These are phyloP conservation scores for Dryas octopetala DNA, from an alignment of 306 rosid species.

Conservation along the genomic window DNA sequence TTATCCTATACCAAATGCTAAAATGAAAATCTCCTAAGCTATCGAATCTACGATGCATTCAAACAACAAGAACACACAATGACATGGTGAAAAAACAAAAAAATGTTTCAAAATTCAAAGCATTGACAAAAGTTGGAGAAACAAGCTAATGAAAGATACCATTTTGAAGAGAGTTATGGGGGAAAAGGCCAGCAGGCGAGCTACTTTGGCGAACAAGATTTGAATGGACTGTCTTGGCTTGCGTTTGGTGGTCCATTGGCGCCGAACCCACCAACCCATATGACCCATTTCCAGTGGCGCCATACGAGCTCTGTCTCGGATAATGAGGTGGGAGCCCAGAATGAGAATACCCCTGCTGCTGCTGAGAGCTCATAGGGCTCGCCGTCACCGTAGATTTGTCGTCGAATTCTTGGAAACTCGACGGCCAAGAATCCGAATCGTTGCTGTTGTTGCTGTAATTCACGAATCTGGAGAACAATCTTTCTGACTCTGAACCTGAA, in stretches of 20 bases:
- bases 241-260: slow-evolving; percentile 36
- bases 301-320: slow-evolving; percentile 56
- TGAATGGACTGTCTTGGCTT: slow-evolving; percentile 31
- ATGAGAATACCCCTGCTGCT: slow-evolving; percentile 40
- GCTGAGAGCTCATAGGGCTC: slow-evolving; percentile 42
- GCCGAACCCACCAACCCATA: slow-evolving; percentile 50
- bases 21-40: not conserved
- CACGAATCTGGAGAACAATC: slow-evolving; percentile 45
- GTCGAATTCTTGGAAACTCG: slow-evolving; percentile 34
- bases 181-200: slow-evolving; percentile 59
- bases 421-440: slow-evolving; percentile 36
- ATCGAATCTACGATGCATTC: not conserved
- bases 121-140: not conserved
- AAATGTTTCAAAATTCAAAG: not conserved
- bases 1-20: not conserved
- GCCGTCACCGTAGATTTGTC: slow-evolving; percentile 30
- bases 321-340: slow-evolving; percentile 75
- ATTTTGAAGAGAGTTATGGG: slow-evolving; percentile 52
- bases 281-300: slow-evolving; percentile 28
- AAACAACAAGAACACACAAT: not conserved
- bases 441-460: slow-evolving; percentile 20
- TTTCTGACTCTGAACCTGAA: slow-evolving; percentile 39
- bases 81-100: not conserved
- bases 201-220: slow-evolving; percentile 59
- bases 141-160: slow-evolving; percentile 39